Evolutionary conservation across 148 eudicot species (phyloP), one percentile per base, ranked within the genome.

Genomic region (Beta vulgaris): DNA sequence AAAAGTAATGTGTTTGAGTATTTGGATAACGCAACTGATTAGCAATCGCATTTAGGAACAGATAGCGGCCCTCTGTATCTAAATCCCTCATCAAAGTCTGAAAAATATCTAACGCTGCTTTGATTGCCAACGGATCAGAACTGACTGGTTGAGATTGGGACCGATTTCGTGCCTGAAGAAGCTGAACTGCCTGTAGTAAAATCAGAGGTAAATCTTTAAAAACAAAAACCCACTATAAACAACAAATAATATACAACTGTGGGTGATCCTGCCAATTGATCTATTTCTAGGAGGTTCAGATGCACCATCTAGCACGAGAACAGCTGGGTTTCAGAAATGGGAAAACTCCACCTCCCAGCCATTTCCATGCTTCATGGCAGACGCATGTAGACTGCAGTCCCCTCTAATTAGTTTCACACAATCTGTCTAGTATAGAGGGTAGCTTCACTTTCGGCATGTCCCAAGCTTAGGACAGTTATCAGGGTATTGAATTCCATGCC

Each of bases 1-100:
- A 92, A 88, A 95, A 95, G 80, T 89, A 95, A 78, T 88, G 92
- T 34, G 99, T 95, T 55, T 92, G 99, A 72, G 88, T 89, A 82
- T 95, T 95, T 11, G 99, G 99, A 81, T 92, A 95, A 39, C 97
- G 97, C 71, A 95, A 81, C 77, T 95, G 99, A 75, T 95, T 95
- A 34, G 97, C 96, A 77, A 92, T 80, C 9, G 99, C 99, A 81
- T 90, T 95, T 29, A 95, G 77, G 78, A 90, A 89, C 37, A 95
- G 87, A 80, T 95, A 95, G 60, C 97, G 92, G 15, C 99, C 97
- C 80, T 95, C 99, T 3, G 96, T 86, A 72, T 92, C 99, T 59
- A 95, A 83, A 40, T 91, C 97, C 74, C 80, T 62, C 31, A 89
- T 85, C 67, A 95, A 73, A 16, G 89, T 79, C 77, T 87, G 90